These are phyloP conservation scores for Fusarium heterosporum DNA, from an alignment of 2,329 filamentous ascomycete genomes.

Conservation along the genomic window DNA sequence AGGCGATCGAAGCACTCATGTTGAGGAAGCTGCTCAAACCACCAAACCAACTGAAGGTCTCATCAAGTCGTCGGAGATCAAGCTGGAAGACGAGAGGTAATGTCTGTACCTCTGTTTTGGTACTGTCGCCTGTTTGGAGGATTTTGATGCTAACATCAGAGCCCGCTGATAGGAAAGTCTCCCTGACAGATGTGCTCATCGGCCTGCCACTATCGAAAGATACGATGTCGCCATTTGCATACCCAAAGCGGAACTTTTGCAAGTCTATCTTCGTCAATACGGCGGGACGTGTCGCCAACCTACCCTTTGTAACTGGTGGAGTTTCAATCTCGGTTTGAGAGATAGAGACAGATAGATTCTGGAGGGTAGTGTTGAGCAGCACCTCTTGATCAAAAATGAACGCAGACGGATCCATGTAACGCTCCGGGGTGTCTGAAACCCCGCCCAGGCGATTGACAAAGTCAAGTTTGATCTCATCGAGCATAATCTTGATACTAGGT, in stretches of 20 bases:
- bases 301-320: conserved; percentile 17
- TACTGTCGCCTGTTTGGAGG: conserved; percentile 57
- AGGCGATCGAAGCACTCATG: conserved; percentile 85
- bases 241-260: conserved; percentile 71
- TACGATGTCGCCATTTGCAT: conserved; percentile 70
- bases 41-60: conserved; percentile 88
- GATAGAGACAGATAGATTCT: conserved; percentile 55
- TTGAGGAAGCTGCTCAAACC: conserved; percentile 92
- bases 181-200: conserved; percentile 69
- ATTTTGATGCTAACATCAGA: conserved; percentile 69
- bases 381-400: conserved; percentile 61
- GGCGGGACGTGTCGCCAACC: conserved; percentile 46
- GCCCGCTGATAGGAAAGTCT: conserved; percentile 67
- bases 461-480: conserved; percentile 64
- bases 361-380: conserved; percentile 63
- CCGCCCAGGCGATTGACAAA: conserved; percentile 67
- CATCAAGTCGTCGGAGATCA: conserved; percentile 84
- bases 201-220: conserved; percentile 70
- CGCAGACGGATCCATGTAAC: conserved; percentile 56
- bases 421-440: conserved; percentile 62
- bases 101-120: conserved; percentile 75
- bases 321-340: conserved; percentile 38
- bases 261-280: conserved; percentile 58
- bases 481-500: conserved; percentile 58
- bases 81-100: conserved; percentile 81